Conservation (phyloP, 805 yeast species). For the Candida xiaguanensis region DNA sequence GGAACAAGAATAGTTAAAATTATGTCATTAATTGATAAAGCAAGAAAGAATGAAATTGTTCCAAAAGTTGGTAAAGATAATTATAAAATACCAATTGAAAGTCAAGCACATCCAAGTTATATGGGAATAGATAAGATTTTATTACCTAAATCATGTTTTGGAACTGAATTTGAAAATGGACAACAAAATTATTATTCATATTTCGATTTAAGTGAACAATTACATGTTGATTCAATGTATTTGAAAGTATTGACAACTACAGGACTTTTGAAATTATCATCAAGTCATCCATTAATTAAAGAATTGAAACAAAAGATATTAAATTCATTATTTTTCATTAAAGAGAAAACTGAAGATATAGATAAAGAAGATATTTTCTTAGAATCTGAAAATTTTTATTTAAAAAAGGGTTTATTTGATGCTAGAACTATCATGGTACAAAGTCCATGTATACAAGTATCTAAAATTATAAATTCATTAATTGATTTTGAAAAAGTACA, state of each 20-base stretch:
- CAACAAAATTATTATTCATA: constrained; percentile 30
- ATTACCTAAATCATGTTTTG: constrained; percentile 24
- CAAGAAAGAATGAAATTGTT: constrained; percentile 20
- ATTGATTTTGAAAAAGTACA: constrained; percentile 26
- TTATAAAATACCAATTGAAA: constrained; percentile 21
- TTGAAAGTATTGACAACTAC: constrained; percentile 31
- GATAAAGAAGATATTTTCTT: constrained; percentile 16
- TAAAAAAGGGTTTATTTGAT: constrained; percentile 23
- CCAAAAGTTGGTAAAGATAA: constrained; percentile 19
- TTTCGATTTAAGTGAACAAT: constrained; percentile 53
- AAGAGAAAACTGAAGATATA: constrained; percentile 12
- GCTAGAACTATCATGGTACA: constrained; percentile 32
- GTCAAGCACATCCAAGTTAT: constrained; percentile 30
- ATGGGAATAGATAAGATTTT: constrained; percentile 10
- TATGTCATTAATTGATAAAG: constrained; percentile 32
- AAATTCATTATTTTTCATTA: constrained; percentile 21
- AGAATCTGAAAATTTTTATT: constrained; percentile 24
- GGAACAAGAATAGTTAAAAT: constrained; percentile 22
- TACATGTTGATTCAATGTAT: constrained; percentile 33
- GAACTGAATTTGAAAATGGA: constrained; percentile 8
- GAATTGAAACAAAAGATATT: constrained; percentile 19
- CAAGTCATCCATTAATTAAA: constrained; percentile 24
- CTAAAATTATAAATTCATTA: constrained; percentile 19
- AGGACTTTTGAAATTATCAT: constrained; percentile 33
- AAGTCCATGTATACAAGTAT: constrained; percentile 21